A percentile compares a stretch with the other conserved stretches of the same genome.
Evolutionary conservation across 176 grass and related monocot genomes (phyloP).

Genomic region (Eragrostis nindensis): DNA sequence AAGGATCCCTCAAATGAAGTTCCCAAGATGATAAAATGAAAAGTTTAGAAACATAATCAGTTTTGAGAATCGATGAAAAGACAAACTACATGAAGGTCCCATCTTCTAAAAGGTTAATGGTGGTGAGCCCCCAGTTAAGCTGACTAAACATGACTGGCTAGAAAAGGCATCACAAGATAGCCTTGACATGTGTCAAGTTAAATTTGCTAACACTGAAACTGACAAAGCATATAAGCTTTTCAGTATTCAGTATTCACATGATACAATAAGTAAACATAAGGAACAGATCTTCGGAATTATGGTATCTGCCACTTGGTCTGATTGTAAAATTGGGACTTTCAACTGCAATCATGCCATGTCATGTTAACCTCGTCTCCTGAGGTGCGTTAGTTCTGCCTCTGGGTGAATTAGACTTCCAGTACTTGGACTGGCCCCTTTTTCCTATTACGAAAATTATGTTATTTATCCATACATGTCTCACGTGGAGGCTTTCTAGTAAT

Average conservation of each 20-base stretch:
- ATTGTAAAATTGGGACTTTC: not conserved
- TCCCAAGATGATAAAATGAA: not conserved
- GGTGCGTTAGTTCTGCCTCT: slow-evolving; percentile 11
- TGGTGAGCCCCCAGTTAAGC: not conserved
- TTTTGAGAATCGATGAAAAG: not conserved
- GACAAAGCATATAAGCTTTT: not conserved
- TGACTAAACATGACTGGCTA: not conserved
- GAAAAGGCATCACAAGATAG: not conserved
- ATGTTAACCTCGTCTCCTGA: not conserved
- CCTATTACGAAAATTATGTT: slow-evolving; percentile 22
- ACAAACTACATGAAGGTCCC: not conserved
- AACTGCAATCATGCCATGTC: not conserved
- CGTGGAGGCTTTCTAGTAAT: not conserved
- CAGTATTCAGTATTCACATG: not conserved
- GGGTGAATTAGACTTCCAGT: not conserved
- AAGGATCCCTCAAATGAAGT: not conserved
- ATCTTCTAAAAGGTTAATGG: not conserved
- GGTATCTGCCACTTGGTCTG: not conserved
- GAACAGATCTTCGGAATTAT: not conserved
- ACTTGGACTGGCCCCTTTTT: slow-evolving; percentile 4
- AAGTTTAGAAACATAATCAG: not conserved
- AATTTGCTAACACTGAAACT: not conserved
- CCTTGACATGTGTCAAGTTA: not conserved
- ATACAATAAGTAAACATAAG: not conserved
- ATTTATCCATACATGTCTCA: not conserved